phyloP scores from a whole-genome alignment of 208 protist genomes.

The Leishmania gerbilli region DNA sequence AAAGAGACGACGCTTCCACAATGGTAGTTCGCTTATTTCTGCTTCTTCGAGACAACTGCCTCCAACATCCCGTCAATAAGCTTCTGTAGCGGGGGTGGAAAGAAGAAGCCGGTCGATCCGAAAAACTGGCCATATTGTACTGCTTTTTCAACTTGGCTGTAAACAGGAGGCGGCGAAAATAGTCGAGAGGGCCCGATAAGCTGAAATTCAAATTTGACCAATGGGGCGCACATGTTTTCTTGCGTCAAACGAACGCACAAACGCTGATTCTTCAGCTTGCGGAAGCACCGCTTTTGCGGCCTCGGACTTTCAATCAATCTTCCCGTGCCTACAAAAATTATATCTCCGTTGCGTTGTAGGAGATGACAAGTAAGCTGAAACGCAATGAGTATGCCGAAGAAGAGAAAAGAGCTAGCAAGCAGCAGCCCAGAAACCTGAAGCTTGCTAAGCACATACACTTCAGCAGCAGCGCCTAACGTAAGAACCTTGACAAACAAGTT shows the following conservation, averaged over 20 bases:
- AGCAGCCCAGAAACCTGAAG: background rate
- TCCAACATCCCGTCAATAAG: conserved; percentile 49
- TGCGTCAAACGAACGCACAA: conserved; percentile 43
- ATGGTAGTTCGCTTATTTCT: background rate
- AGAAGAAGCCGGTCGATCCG: conserved; percentile 67
- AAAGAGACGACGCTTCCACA: background rate
- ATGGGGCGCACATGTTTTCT: conserved; percentile 24
- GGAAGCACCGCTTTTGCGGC: conserved; percentile 23
- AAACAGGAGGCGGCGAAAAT: conserved; percentile 35
- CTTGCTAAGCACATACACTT: conserved; percentile 21
- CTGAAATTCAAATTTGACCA: conserved; percentile 48
- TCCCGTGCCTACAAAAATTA: conserved; percentile 36
- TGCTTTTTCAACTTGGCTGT: conserved; percentile 46
- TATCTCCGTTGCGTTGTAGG: conserved; percentile 18
- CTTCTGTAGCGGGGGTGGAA: conserved; percentile 57
- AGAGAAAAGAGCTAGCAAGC: conserved; percentile 1
- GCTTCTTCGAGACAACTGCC: conserved; percentile 14
- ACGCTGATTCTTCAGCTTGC: conserved; percentile 36
- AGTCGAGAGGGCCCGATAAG: conserved; percentile 41
- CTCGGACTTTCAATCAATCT: background rate
- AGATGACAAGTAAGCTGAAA: conserved; percentile 17
- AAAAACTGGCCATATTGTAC: conserved; percentile 77
- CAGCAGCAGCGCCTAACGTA: conserved; percentile 13
- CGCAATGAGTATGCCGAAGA: conserved; percentile 18
- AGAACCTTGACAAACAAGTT: conserved; percentile 22